These are phyloP conservation scores for Leccinum pachyderme DNA, from an alignment of 1,284 basidiomycete genomes.

Conservation along the genomic window DNA sequence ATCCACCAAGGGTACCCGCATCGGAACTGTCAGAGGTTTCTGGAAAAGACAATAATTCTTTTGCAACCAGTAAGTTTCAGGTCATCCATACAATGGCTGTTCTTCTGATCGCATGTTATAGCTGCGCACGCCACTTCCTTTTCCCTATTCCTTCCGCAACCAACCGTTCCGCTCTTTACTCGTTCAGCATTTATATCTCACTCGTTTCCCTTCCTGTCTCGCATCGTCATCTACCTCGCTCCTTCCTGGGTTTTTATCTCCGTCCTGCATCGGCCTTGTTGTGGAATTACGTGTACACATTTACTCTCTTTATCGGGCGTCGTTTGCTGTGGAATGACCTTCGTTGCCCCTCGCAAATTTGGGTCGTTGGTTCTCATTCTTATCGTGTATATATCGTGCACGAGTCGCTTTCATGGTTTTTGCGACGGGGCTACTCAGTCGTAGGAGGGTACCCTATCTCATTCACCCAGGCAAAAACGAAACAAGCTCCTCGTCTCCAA, in stretches of 20 bases:
- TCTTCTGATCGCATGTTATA: slow-evolving; percentile 6
- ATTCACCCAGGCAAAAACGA: not conserved
- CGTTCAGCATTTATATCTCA: slow-evolving; percentile 2
- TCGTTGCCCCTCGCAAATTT: slow-evolving; percentile 2
- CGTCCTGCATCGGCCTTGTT: slow-evolving; percentile 28
- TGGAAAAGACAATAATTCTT: slow-evolving; percentile 28
- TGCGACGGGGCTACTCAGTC: slow-evolving; percentile 3
- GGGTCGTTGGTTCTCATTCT: slow-evolving; percentile 7
- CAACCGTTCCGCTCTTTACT: slow-evolving; percentile 22
- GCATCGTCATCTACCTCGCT: slow-evolving; percentile 8
- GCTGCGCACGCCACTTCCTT: slow-evolving; percentile 3
- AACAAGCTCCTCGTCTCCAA: slow-evolving; percentile 3
- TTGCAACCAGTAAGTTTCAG: slow-evolving; percentile 8
- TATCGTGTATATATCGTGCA: slow-evolving; percentile 29
- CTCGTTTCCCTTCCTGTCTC: slow-evolving; percentile 10
- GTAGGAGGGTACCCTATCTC: slow-evolving; percentile 8
- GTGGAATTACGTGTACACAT: slow-evolving; percentile 37
- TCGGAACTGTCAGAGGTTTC: slow-evolving; percentile 32
- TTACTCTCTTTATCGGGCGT: slow-evolving; percentile 12
- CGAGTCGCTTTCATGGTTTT: slow-evolving; percentile 1
- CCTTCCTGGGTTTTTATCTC: slow-evolving; percentile 12
- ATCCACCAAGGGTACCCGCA: slow-evolving; percentile 22
- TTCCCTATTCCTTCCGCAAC: not conserved
- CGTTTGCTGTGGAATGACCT: slow-evolving; percentile 9
- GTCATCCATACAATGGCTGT: not conserved